Evolutionary conservation across 2,329 filamentous ascomycete species (phyloP).

Genomic region (Aureobasidium sp.): DNA sequence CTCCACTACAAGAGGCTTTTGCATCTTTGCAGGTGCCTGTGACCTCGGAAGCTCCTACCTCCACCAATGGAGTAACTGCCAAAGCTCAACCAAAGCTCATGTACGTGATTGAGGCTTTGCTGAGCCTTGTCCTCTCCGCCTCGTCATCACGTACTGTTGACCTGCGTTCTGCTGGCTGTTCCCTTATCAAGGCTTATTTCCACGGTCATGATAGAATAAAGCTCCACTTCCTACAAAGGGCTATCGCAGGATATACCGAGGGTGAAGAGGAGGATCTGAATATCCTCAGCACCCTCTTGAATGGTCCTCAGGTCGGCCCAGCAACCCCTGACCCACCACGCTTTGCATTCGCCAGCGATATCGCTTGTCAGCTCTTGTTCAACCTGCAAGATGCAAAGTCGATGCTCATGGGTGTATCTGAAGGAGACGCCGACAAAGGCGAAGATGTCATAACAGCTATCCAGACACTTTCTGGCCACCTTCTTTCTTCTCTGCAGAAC

Average conservation of each 20-base stretch:
- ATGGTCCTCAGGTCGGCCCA: constrained; percentile 51
- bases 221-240: constrained; percentile 76
- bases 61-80: constrained; percentile 43
- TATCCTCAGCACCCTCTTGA: constrained; percentile 74
- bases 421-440: constrained; percentile 80
- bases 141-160: constrained; percentile 64
- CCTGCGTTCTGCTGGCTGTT: constrained; percentile 74
- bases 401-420: constrained; percentile 71
- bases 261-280: constrained; percentile 73
- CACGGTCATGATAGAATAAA: constrained; percentile 72
- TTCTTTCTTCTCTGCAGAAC: constrained; percentile 71
- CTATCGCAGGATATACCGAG: constrained; percentile 77
- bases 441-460: constrained; percentile 95
- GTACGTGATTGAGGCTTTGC: constrained; percentile 87
- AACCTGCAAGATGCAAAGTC: constrained; percentile 74
- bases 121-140: constrained; percentile 71
- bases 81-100: constrained; percentile 42
- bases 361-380: constrained; percentile 78
- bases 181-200: constrained; percentile 91
- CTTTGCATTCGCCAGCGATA: constrained; percentile 79
- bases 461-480: constrained; percentile 76
- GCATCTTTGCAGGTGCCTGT: constrained; percentile 71
- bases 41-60: constrained; percentile 25
- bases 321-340: constrained; percentile 74
- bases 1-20: constrained; percentile 76